These are phyloP conservation scores for Penicillium sp. DNA, from an alignment of 2,329 filamentous ascomycete genomes.

Conservation along the genomic window DNA sequence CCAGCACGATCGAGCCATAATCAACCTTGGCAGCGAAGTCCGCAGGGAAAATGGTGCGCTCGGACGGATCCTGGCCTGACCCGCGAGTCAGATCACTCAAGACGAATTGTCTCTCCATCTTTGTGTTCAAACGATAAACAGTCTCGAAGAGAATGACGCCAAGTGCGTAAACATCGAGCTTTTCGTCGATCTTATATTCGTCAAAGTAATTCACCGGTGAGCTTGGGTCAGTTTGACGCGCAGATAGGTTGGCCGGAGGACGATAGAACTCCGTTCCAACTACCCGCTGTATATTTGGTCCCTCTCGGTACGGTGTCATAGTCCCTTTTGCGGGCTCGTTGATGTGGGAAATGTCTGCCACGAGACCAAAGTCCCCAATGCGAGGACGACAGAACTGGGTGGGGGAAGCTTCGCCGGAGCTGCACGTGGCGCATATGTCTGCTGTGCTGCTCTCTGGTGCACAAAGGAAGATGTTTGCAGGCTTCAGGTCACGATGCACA, in stretches of 20 bases:
- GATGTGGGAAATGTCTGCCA: conserved; percentile 53
- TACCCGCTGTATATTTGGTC: conserved; percentile 39
- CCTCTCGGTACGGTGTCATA: conserved; percentile 22
- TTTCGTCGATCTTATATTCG: conserved; percentile 46
- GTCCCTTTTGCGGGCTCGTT: conserved; percentile 30
- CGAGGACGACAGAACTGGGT: conserved; percentile 55
- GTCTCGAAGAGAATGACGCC: conserved; percentile 65
- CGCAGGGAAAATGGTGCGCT: conserved; percentile 33
- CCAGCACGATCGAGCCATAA: conserved; percentile 27
- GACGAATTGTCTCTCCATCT: conserved; percentile 49
- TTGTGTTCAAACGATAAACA: conserved; percentile 55
- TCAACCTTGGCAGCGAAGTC: conserved; percentile 43
- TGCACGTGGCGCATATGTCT: conserved; percentile 50
- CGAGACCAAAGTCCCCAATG: conserved; percentile 69
- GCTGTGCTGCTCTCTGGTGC: conserved; percentile 50
- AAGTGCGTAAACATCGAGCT: conserved; percentile 61
- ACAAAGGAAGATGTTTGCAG: conserved; percentile 66
- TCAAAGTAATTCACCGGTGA: conserved; percentile 9
- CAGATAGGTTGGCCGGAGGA: conserved; percentile 42
- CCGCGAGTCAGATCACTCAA: conserved; percentile 42
- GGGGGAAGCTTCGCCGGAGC: conserved; percentile 23
- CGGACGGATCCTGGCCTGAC: conserved; percentile 9
- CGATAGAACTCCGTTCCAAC: conserved; percentile 65
- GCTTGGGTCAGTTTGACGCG: background rate
- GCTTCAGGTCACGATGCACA: conserved; percentile 67